Conservation (phyloP, 140 eudicot species). For the Anethum foeniculum region DNA sequence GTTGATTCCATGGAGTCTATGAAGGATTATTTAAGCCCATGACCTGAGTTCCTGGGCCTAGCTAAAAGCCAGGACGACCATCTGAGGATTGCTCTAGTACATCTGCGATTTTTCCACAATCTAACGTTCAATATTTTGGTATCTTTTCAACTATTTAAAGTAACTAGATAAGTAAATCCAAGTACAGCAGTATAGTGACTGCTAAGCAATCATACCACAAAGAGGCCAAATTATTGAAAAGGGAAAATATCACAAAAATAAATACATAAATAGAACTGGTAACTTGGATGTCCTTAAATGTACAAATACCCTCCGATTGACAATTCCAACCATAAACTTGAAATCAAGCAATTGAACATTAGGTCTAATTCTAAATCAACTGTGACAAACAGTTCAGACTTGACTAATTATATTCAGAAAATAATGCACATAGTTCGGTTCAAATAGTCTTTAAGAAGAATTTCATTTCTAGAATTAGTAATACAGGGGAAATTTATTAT, state of each 20-base stretch:
- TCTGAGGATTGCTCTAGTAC: slow-evolving; percentile 54
- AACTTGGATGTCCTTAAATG: background rate
- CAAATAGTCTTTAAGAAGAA: background rate
- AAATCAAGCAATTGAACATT: background rate
- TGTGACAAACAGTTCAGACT: too few species aligned
- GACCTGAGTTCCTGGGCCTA: slow-evolving; percentile 51
- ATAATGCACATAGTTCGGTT: background rate
- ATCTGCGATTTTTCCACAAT: slow-evolving; percentile 74
- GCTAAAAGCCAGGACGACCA: slow-evolving; percentile 48
- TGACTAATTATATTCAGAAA: background rate
- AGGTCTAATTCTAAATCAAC: background rate
- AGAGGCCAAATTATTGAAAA: background rate
- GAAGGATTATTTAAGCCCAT: slow-evolving; percentile 35
- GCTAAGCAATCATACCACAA: slow-evolving; percentile 14
- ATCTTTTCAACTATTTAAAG: slow-evolving; percentile 22
- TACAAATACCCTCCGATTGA: background rate
- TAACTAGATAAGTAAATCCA: slow-evolving; percentile 18
- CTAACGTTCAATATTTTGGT: slow-evolving; percentile 45
- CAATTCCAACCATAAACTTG: background rate
- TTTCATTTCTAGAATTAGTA: background rate
- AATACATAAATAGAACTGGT: background rate
- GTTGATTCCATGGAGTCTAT: slow-evolving; percentile 32
- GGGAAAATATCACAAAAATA: background rate
- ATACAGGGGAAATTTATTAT: background rate
- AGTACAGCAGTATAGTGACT: slow-evolving; percentile 16